A percentile compares a stretch with the other conserved stretches of the same genome.
Conservation (phyloP, 768 basidiomycete genomes). For the Hemileccinum rubropunctum region DNA sequence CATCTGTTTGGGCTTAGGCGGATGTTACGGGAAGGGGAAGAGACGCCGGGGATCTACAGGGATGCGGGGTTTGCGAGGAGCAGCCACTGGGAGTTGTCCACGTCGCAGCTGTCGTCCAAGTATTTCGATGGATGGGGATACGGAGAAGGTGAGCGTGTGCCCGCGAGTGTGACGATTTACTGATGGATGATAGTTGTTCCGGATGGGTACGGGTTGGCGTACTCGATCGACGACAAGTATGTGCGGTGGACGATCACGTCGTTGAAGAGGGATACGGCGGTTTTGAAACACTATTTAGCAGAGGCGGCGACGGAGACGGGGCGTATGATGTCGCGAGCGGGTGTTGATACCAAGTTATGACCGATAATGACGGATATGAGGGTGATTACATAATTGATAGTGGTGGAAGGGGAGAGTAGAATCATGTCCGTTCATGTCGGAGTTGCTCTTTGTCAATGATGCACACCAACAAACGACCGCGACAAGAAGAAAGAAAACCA, state of each 20-base stretch:
- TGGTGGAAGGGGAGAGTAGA: not conserved
- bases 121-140: constrained; percentile 97
- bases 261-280: constrained; percentile 49
- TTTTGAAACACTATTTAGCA: constrained; percentile 65
- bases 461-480: constrained; percentile 41
- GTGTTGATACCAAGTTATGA: not conserved
- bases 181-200: constrained; percentile 62
- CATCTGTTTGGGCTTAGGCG: constrained; percentile 94
- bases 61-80: constrained; percentile 70
- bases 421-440: constrained; percentile 26
- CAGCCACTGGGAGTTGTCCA: constrained; percentile 91
- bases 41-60: constrained; percentile 67
- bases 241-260: constrained; percentile 93
- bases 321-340: constrained; percentile 58
- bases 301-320: constrained; percentile 80
- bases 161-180: not conserved
- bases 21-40: constrained; percentile 70
- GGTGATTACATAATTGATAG: constrained; percentile 27
- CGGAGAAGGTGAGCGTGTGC: constrained; percentile 67
- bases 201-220: constrained; percentile 90
- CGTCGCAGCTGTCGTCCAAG: constrained; percentile 77
- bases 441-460: constrained; percentile 14
- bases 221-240: constrained; percentile 80
- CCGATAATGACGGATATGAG: constrained; percentile 17
- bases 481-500: constrained; percentile 33